phyloP scores from a whole-genome alignment of 1,284 basidiomycete genomes.

The Mycena citricolor region DNA sequence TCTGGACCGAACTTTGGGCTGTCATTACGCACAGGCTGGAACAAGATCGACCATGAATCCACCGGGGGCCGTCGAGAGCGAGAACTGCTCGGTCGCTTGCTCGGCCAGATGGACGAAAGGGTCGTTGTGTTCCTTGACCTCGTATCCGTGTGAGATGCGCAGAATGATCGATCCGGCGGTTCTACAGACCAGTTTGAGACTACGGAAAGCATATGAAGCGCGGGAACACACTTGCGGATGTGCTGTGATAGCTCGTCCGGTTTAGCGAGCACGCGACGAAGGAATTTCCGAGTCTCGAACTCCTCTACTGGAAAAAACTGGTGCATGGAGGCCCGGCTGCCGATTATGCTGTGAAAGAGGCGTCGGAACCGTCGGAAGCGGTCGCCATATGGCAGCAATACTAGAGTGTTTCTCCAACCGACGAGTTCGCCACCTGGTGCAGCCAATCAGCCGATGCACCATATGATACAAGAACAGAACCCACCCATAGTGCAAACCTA shows the following conservation, averaged over 20 bases:
- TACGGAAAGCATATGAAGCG: too few species aligned
- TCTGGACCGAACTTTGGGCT: too few species aligned
- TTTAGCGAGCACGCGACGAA: slow-evolving; percentile 52
- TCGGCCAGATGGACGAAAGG: slow-evolving; percentile 60
- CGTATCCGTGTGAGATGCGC: slow-evolving; percentile 62
- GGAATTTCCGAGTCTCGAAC: slow-evolving; percentile 53
- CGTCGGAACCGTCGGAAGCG: slow-evolving; percentile 53
- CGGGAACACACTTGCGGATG: slow-evolving; percentile 51
- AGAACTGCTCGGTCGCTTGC: slow-evolving; percentile 57
- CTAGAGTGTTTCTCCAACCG: slow-evolving; percentile 66
- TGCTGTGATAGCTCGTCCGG: slow-evolving; percentile 54
- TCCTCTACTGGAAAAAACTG: slow-evolving; percentile 51
- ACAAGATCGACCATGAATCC: slow-evolving; percentile 61
- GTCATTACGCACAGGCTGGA: slow-evolving; percentile 53
- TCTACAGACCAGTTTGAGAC: too few species aligned
- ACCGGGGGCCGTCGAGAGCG: slow-evolving; percentile 54
- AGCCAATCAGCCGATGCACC: slow-evolving; percentile 6
- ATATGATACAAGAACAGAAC: not conserved
- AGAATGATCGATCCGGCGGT: slow-evolving; percentile 60
- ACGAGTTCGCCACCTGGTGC: slow-evolving; percentile 65
- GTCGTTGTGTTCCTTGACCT: slow-evolving; percentile 54
- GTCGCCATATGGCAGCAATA: slow-evolving; percentile 60
- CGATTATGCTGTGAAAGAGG: slow-evolving; percentile 41
- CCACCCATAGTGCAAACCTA: slow-evolving; percentile 25
- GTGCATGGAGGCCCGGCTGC: slow-evolving; percentile 49